Evolutionary conservation across 306 rosid species (phyloP), one percentile per base, ranked within the genome.

Genomic region (Cucurbita ficifolia): DNA sequence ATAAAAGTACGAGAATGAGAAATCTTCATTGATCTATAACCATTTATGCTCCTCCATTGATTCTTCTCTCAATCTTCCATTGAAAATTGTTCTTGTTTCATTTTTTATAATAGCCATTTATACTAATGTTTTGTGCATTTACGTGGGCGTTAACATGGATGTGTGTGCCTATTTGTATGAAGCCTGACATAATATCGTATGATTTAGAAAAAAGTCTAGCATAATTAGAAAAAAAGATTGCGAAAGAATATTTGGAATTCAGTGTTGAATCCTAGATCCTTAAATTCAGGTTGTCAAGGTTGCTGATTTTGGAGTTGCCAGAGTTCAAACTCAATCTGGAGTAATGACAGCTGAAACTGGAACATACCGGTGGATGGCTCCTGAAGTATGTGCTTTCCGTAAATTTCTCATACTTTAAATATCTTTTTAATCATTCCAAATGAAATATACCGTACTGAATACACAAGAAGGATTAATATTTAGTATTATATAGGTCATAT

Each of bases 341-440:
- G 99, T 95, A 67, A 95, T 95, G 99, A 95, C 99, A 46, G 99
- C 99, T 80, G 97, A 95, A 85, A 95, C 99, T 76, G 97, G 99
- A 84, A 95, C 99, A 43, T 95, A 91, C 85, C 99, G 99, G 64
- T 95, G 99, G 99, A 95, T 95, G 99, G 97, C 99, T 81, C 99
- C 99, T 49, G 99, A 95, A 95, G 99, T 95, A 85, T 79, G 76
- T 62, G 59, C 69, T 62, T 46, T 24, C 16, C 2, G 4, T 59
- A 43, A 58, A 24, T 56, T 24, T 58, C 52, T 24, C 33, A 21
- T 40, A 19, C 52, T 63, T 53, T 72, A 29, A 17, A 38, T 38
- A 50, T 51, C 58, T 29, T 70, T 51, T 45, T 49, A 29, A 70
- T 16, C 46, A 29, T 14, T 70, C 58, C 58, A 49, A 49, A 70